Evolutionary conservation across 495 filamentous ascomycete genomes (phyloP), one percentile per base, ranked within the genome.

Genomic region (Extremus antarcticus): DNA sequence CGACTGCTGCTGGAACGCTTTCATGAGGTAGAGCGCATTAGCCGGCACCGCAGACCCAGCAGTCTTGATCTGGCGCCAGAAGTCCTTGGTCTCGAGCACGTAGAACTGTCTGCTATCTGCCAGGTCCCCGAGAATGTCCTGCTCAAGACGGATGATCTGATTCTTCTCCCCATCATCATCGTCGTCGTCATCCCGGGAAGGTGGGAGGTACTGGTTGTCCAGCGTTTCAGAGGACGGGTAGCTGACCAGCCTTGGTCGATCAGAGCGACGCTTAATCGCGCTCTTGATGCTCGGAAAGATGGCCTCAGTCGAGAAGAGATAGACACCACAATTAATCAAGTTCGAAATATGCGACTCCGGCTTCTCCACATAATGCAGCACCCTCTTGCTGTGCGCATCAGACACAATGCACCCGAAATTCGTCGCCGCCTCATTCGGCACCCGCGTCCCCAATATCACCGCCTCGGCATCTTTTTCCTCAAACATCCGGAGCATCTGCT

Each of bases 1-100:
- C 1, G 89, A 90, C 56, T 81, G 82, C 22, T 76, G 78, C 71
- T 97, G 94, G 73, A 84, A 85, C 4, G 92, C 94, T 74, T 97
- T 91, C 67, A 90, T 88, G 40, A 99, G 81, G 73, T 99, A 99
- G 1, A 99, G 82, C 1, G 92, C 94, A 66, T 99, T 97, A 55
- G 92, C 92, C 10, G 92, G 94, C 53, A 99, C 89, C 48, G 92
- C 92, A 20, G 92, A 97, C 40, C 94, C 94, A 47, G 92, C 92
- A 3, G 94, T 95, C 80, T 99, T 99, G 78, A 99, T 97, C 77
- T 99, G 92, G 53, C 92, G 90, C 92, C 92, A 99, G 74, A 99
- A 99, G 66, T 95, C 92, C 73, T 95, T 94, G 43, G 92, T 97
- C 73, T 99, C 92, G 70, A 95, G 85, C 19, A 97, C 94, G 70